A percentile compares a stretch with the other conserved stretches of the same genome.
These are phyloP conservation scores for Moricandia moricandioides DNA, from an alignment of 345 rosid genomes.

Conservation along the genomic window DNA sequence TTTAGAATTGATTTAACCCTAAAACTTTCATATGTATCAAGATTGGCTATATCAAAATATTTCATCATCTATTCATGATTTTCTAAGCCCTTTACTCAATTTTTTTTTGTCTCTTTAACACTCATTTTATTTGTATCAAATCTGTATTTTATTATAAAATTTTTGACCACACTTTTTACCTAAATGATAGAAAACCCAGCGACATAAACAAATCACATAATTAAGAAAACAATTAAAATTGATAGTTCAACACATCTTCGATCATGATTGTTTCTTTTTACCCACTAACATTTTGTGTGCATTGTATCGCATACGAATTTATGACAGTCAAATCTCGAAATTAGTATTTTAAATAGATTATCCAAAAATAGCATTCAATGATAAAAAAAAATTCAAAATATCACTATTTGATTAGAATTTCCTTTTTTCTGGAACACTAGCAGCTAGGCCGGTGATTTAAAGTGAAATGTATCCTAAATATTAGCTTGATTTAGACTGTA, in stretches of 20 bases:
- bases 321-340: not conserved
- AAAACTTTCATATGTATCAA: not conserved
- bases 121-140: not conserved
- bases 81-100: not conserved
- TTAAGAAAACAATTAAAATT: not conserved
- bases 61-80: not conserved
- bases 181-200: conserved; percentile 6
- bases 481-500: conserved; percentile 9
- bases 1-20: not conserved
- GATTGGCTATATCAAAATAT: not conserved
- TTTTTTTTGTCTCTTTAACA: not conserved
- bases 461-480: conserved; percentile 17
- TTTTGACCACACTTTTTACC: not conserved
- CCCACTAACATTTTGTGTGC: not conserved
- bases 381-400: not conserved
- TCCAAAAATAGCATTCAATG: not conserved
- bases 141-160: not conserved
- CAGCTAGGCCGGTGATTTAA: conserved; percentile 32
- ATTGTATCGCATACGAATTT: not conserved
- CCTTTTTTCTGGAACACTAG: not conserved
- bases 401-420: conserved; percentile 5
- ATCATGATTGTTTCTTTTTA: not conserved
- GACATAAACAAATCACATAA: not conserved
- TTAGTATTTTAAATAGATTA: not conserved
- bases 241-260: not conserved